Evolutionary conservation across 805 yeast genomes (phyloP), one percentile per base, ranked within the genome.

Genomic region (Monosporozyma aerobia): DNA sequence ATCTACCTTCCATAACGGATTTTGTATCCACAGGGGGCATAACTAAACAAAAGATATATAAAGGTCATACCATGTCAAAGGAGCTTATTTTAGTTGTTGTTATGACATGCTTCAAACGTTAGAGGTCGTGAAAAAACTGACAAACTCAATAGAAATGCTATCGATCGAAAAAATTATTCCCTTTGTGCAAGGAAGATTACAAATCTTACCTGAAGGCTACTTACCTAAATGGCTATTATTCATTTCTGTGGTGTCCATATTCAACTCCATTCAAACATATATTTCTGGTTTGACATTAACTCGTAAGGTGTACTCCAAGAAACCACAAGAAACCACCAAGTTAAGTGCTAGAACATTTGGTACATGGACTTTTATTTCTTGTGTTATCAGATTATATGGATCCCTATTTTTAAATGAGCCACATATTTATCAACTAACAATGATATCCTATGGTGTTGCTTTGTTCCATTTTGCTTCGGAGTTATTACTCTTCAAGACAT

Each of bases 331-430:
- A 65, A 85, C 83, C 27, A 79, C 82, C 1, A 68, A 72, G 13
- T 74, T 94, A 58, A 82, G 94, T 60, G 96, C 97, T n/a, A 80
- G 99, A 62, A 92, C 99, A 0, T 94, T 94, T 68, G 99, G 99
- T 35, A 94, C 99, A 0, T 94, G 99, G 99, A 94, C 99, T 0
- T 74, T 90, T 41, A 77, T 90, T 60, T 83, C 96, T 2, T 80
- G 96, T 1, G 75, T 92, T 32, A 83, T 94, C 48, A 81, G 99
- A 65, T 77, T 83, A 57, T 89, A 87, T 67, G 96, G 95, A 52
- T 95, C 98, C 13, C 86, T 85, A 70, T 74, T 86, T 64, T 73
- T 87, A 53, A 73, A 74, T 51, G 82, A 83, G 59, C 80, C 81
- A 25, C 85, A 83, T 58, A 80, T 90, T 51, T 94, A 81, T 69